Percentiles rank a stretch among this genome's conserved stretches.
Conservation (phyloP, 768 basidiomycete species). For the Kwoniella sp. region DNA sequence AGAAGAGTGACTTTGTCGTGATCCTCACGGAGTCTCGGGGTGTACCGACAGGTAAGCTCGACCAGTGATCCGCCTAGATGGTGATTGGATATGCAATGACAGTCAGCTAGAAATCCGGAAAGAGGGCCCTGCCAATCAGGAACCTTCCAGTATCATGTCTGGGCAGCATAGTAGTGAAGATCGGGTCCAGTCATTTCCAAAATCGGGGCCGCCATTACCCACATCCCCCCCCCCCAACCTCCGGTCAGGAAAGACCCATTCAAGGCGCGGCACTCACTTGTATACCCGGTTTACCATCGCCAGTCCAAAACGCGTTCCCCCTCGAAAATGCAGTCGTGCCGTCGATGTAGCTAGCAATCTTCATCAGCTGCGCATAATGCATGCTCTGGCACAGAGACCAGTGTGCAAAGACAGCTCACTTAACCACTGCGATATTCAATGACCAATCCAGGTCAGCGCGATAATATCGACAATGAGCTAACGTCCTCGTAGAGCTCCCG, state of each 20-base stretch:
- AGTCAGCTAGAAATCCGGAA: background rate
- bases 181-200: no score
- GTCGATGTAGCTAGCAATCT: constrained; percentile 35
- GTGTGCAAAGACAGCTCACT: constrained; percentile 24
- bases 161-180: background rate
- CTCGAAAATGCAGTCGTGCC: constrained; percentile 36
- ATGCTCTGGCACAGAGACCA: no score
- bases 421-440: constrained; percentile 33
- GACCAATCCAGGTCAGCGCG: background rate
- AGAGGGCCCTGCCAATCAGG: background rate
- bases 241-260: background rate
- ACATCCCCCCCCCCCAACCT: no score
- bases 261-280: constrained; percentile 36
- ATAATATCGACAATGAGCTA: background rate
- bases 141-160: no score
- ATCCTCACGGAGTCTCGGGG: constrained; percentile 47
- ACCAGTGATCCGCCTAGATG: constrained; percentile 49
- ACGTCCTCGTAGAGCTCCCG: no score
- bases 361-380: background rate
- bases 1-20: constrained; percentile 43
- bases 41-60: constrained; percentile 21
- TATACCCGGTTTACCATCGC: constrained; percentile 48
- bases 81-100: background rate
- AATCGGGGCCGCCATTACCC: background rate
- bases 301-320: constrained; percentile 51